Percentiles rank a stretch among this genome's conserved stretches.
Evolutionary conservation across 169 alveolate genomes (phyloP).

Genomic region (Cryptosporidium parvum): DNA sequence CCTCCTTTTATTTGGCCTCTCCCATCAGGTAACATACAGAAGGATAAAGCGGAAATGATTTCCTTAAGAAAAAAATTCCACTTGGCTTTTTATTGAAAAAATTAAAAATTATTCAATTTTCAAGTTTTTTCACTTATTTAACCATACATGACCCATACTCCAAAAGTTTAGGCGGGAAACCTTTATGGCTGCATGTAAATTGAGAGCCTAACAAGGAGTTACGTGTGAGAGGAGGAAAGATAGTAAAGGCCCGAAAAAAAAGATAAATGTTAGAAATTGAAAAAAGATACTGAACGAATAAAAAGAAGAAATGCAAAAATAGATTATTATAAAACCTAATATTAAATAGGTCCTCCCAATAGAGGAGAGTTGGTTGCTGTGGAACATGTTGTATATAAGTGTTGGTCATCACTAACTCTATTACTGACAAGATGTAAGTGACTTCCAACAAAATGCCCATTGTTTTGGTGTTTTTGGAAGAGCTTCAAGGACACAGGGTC

Average conservation of each 20-base stretch:
- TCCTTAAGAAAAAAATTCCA: neutral
- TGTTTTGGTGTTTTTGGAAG: neutral
- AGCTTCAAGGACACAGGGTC: conserved; percentile 1
- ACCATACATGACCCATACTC: neutral
- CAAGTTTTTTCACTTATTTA: no score
- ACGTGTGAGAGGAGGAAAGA: neutral
- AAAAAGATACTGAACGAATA: neutral
- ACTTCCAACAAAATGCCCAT: neutral
- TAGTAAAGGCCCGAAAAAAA: neutral
- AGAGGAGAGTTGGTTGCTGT: conserved; percentile 73
- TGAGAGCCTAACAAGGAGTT: neutral
- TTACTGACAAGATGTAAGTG: conserved; percentile 32
- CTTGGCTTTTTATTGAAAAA: no score
- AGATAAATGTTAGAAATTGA: neutral
- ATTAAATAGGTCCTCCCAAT: conserved; percentile 17
- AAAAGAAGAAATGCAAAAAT: neutral
- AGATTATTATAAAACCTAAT: neutral
- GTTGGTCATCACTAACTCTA: conserved; percentile 29
- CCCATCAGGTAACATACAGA: neutral
- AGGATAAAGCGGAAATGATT: neutral
- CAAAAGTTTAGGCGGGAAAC: conserved; percentile 3
- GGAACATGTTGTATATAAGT: conserved; percentile 64
- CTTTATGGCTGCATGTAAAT: neutral
- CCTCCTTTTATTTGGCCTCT: neutral
- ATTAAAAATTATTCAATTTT: no score